Evolutionary conservation across 805 yeast genomes (phyloP), one percentile per base, ranked within the genome.

Genomic region (Ogataea pini): DNA sequence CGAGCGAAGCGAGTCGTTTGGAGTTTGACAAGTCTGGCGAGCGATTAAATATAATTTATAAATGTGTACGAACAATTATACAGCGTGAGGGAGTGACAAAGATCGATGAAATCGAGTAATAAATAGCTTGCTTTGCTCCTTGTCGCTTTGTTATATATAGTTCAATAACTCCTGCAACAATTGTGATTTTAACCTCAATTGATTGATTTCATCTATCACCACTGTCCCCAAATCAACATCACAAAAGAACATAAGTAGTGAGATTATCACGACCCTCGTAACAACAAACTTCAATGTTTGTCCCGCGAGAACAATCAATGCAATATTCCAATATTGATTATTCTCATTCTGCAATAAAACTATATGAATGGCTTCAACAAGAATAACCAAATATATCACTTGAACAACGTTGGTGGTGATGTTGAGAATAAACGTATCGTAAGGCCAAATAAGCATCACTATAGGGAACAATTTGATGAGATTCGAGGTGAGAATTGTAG

Each of bases 371-470:
- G 65, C 70, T 40, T 68, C 71, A 7, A 68, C 54, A 7, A 66
- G 52, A 22, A 68, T 57, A 7, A 64, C 58, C 12, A 63, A 42
- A 46, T 68, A 66, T 13, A 68, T 60, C 3, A 65, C 47, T 24
- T 65, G 63, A 7, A 68, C 66, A n/a, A 63, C 50, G 22, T 60
- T 56, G 44, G 69, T 58, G 1, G 72, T 69, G 31, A 67, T 51
- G 36, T 64, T 61, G 32, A 69, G 84, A 3, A 85, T 73, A 1
- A 85, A 73, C n/a, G 86, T 79, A 61, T 94, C 97, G 61, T 94
- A 94, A 0, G 96, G 94, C 99, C 99, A 94, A 29, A 94, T 92
- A 27, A 94, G 72, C 91, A 92, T 92, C 28, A 94, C 73, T 16
- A 94, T 85, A 0, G 99, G 99, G 53, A 92, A 84, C 18, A 92